phyloP scores from a whole-genome alignment of 2,329 filamentous ascomycete genomes.

The Fusarium buxicola region DNA sequence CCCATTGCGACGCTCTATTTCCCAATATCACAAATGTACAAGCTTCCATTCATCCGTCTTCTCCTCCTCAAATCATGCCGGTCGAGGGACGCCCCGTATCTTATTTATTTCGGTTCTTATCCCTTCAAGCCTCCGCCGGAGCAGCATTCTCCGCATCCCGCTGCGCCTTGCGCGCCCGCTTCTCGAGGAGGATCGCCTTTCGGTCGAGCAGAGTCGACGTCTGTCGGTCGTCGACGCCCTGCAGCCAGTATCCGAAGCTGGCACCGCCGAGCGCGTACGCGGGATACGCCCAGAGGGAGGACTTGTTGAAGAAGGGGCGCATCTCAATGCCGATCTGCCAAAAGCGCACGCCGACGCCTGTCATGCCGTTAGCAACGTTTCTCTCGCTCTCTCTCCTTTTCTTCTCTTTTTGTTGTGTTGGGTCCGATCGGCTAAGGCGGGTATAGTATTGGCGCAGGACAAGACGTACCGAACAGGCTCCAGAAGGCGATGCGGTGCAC shows the following conservation, averaged over 20 bases:
- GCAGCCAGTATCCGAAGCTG: conserved; percentile 97
- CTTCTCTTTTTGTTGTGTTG: background rate
- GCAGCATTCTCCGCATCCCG: conserved; percentile 47
- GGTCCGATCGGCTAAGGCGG: conserved; percentile 10
- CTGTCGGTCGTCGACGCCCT: conserved; percentile 88
- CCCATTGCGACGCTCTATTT: conserved; percentile 43
- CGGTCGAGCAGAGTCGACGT: conserved; percentile 80
- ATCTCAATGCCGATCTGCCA: conserved; percentile 99
- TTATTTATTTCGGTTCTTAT: background rate
- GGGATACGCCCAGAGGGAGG: conserved; percentile 91
- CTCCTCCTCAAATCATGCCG: conserved; percentile 5
- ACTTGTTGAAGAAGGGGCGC: conserved; percentile 89
- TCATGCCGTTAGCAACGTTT: conserved; percentile 21
- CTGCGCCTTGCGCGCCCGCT: conserved; percentile 76
- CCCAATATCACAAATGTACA: conserved; percentile 45
- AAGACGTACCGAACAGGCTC: conserved; percentile 83
- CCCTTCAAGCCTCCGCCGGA: conserved; percentile 43
- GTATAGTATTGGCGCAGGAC: conserved; percentile 33
- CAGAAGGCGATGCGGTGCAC: conserved; percentile 80
- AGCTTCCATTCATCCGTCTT: conserved; percentile 21
- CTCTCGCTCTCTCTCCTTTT: background rate
- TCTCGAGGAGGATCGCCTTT: conserved; percentile 85
- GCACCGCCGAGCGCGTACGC: conserved; percentile 86
- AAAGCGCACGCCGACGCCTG: conserved; percentile 90
- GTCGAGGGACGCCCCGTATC: no score